Evolutionary conservation across 2,329 filamentous ascomycete species (phyloP).

Genomic region (Parascedosporium putredinis): DNA sequence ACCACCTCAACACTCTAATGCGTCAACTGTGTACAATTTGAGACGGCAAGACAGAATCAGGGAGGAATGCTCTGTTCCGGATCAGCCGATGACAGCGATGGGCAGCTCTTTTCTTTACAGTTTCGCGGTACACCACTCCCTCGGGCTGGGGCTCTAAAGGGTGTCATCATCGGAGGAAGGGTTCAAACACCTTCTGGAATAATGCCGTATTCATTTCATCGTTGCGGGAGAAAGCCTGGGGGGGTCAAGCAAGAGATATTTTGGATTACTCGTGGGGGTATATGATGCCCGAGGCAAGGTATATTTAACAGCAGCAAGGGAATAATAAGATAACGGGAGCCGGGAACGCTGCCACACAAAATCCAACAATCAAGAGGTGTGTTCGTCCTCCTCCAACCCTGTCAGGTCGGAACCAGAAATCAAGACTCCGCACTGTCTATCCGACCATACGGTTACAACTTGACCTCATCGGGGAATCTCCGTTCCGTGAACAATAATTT

Average conservation of each 20-base stretch:
- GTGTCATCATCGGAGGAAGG: neutral
- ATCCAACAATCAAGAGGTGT: neutral
- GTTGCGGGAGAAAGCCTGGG: neutral
- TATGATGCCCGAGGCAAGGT: neutral
- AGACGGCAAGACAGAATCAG: neutral
- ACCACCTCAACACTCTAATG: too few species aligned
- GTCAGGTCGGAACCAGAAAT: neutral
- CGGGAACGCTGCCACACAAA: neutral
- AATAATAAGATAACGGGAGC: neutral
- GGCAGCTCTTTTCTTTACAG: neutral
- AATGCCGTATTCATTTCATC: neutral
- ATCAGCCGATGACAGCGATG: neutral
- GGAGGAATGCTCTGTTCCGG: neutral
- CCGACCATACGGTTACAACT: neutral
- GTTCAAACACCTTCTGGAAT: constrained; percentile 3
- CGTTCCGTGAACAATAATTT: constrained; percentile 8
- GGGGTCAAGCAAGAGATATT: neutral
- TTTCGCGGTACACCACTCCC: neutral
- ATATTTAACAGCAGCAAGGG: too few species aligned
- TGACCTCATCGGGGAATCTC: constrained; percentile 6
- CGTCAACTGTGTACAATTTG: too few species aligned
- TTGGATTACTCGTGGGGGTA: neutral
- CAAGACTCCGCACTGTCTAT: neutral
- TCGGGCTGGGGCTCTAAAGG: neutral
- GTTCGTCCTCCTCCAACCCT: neutral